Evolutionary conservation across 805 yeast species (phyloP).

Genomic region (Pichia ethanolica): DNA sequence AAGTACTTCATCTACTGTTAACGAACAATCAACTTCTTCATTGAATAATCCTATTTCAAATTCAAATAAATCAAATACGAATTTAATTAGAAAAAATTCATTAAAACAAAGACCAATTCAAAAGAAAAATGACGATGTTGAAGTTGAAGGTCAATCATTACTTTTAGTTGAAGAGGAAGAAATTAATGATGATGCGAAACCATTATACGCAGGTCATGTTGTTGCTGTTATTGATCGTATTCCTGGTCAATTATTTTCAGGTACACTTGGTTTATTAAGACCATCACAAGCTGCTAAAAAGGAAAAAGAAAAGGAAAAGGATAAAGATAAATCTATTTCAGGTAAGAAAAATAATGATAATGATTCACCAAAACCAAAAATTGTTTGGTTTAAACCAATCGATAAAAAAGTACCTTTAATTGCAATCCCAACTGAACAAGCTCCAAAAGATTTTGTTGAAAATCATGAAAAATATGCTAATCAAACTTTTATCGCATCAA

Average conservation of each 20-base stretch:
- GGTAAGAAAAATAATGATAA: constrained; percentile 5
- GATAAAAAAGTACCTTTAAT: constrained; percentile 96
- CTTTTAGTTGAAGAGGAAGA: constrained; percentile 92
- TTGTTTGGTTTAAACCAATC: constrained; percentile 98
- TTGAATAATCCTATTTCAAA: constrained; percentile 6
- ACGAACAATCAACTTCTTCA: neutral
- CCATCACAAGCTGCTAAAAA: constrained; percentile 90
- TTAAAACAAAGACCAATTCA: constrained; percentile 92
- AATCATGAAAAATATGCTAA: constrained; percentile 78
- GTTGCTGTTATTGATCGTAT: constrained; percentile 97
- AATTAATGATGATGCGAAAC: constrained; percentile 85
- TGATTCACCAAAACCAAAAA: constrained; percentile 58
- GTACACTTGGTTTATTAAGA: constrained; percentile 86
- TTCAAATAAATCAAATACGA: constrained; percentile 14
- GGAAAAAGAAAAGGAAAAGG: constrained; percentile 37
- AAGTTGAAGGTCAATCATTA: constrained; percentile 95
- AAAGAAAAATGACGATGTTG: constrained; percentile 96
- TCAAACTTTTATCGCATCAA: constrained; percentile 85
- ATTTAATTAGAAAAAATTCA: constrained; percentile 73
- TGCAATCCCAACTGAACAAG: constrained; percentile 98
- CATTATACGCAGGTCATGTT: constrained; percentile 95
- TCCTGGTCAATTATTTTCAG: constrained; percentile 93
- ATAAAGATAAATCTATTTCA: neutral
- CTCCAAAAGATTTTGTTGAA: constrained; percentile 91
- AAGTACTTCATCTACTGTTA: constrained; percentile 37